Conservation (phyloP, 2,329 filamentous ascomycete genomes). For the Anthostomella pinea region DNA sequence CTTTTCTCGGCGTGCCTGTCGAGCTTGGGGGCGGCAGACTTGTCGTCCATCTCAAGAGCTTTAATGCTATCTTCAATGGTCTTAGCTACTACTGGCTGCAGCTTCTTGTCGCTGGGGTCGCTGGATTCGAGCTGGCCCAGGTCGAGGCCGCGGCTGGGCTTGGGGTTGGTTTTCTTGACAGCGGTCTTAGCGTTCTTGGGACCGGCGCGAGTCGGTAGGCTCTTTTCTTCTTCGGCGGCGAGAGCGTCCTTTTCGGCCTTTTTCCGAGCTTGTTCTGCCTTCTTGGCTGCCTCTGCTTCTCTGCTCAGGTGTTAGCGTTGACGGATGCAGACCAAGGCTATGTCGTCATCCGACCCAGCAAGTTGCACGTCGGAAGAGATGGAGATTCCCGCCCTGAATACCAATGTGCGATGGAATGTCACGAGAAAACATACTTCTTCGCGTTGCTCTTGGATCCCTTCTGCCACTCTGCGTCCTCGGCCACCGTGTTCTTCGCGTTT, state of each 20-base stretch:
- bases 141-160: constrained; percentile 13
- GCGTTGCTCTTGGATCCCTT: constrained; percentile 80
- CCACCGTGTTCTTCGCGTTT: constrained; percentile 61
- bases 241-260: constrained; percentile 90
- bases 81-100: constrained; percentile 68
- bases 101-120: constrained; percentile 44
- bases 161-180: constrained; percentile 60
- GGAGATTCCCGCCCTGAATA: too few species aligned
- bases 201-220: constrained; percentile 51
- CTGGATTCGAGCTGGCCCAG: constrained; percentile 62
- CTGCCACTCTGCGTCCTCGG: constrained; percentile 74
- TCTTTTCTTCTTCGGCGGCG: constrained; percentile 77
- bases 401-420: too few species aligned
- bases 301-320: constrained; percentile 42
- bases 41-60: constrained; percentile 65
- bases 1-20: constrained; percentile 87
- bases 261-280: constrained; percentile 76
- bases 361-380: too few species aligned
- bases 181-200: constrained; percentile 69
- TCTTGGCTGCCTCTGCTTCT: constrained; percentile 80
- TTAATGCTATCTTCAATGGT: constrained; percentile 95
- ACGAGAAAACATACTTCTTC: constrained; percentile 91
- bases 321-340: constrained; percentile 1
- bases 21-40: constrained; percentile 64
- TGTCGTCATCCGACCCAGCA: background rate